Evolutionary conservation across 1,284 basidiomycete genomes (phyloP).

Genomic region (Cystobasidiaceae sp.): DNA sequence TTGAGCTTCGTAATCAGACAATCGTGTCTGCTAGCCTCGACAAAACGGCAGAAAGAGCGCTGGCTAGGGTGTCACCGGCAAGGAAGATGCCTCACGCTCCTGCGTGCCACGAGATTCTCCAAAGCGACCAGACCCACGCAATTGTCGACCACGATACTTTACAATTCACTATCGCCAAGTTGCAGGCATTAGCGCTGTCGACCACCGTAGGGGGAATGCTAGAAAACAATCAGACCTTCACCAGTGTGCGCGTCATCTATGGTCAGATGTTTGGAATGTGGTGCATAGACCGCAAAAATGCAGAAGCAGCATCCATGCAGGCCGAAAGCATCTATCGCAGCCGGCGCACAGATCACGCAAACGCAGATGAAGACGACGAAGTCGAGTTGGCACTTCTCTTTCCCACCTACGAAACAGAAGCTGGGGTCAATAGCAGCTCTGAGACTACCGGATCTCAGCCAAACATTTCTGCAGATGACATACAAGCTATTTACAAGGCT

Average conservation of each 20-base stretch:
- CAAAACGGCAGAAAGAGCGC: background rate
- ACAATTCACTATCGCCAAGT: too few species aligned
- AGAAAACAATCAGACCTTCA: background rate
- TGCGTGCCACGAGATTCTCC: too few species aligned
- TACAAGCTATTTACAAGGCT: too few species aligned
- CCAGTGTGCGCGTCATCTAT: slow-evolving; percentile 53
- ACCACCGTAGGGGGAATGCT: background rate
- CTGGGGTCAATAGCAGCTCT: too few species aligned
- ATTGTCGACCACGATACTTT: too few species aligned
- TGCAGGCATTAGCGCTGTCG: background rate
- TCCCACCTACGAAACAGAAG: slow-evolving; percentile 51
- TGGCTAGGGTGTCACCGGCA: too few species aligned
- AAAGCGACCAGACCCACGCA: too few species aligned
- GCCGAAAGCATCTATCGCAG: slow-evolving; percentile 74
- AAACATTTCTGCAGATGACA: too few species aligned
- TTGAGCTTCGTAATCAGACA: background rate
- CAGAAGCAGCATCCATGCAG: slow-evolving; percentile 61
- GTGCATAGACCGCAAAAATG: slow-evolving; percentile 70
- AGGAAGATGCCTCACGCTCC: too few species aligned
- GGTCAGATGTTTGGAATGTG: slow-evolving; percentile 73
- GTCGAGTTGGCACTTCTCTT: slow-evolving; percentile 44
- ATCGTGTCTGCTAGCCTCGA: too few species aligned
- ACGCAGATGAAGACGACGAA: slow-evolving; percentile 59
- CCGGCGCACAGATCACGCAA: slow-evolving; percentile 58
- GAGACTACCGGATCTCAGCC: too few species aligned